Evolutionary conservation across 176 grass and related monocot species (phyloP), one percentile per base, ranked within the genome.

Genomic region (Metroxylon sagu): DNA sequence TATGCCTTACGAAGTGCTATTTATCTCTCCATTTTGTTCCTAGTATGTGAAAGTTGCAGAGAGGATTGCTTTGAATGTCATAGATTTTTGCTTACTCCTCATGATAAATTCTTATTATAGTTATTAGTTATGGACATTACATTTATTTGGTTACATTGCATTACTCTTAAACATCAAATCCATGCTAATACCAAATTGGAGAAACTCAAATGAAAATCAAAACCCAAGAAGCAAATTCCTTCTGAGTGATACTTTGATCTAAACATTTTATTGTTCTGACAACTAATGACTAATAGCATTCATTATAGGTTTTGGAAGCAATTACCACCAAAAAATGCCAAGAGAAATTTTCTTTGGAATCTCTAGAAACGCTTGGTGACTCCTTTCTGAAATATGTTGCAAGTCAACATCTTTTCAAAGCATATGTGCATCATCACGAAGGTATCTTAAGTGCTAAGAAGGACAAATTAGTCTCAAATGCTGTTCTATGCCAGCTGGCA

Each of bases 301-400:
- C 3, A 18, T 56, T 71, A 21, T 81, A 95, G 89, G 65, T 95
- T 70, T 60, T 95, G 39, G 85, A 95, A 79, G 89, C 89, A 61
- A 57, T 95, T 3, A 95, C 85, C 23, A 81, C 81, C 26, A 88
- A 88, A 50, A 79, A 88, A 31, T 88, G 85, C 49, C 61, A 74
- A 16, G 89, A 95, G 60, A 72, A 85, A 16, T 82, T 82, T 62
- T 89, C 85, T 10, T 82, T 85, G 67, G 89, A 95, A 77, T 82
- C 85, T 59, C 69, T 95, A 59, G 89, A 95, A 74, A 88, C 89
- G 71, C 84, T 95, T 58, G 85, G 85, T 25, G 89, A 95, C 60
- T 95, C 89, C 66, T 95, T 95, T 26, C 78, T 95, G 18, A 89
- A 95, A 56, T 95, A 89, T 74, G 73, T 80, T 61, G 43, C 75